Percentiles rank a stretch among this genome's conserved stretches.
Conservation (phyloP, 208 protist species). For the Sergeia podlipaevii region DNA sequence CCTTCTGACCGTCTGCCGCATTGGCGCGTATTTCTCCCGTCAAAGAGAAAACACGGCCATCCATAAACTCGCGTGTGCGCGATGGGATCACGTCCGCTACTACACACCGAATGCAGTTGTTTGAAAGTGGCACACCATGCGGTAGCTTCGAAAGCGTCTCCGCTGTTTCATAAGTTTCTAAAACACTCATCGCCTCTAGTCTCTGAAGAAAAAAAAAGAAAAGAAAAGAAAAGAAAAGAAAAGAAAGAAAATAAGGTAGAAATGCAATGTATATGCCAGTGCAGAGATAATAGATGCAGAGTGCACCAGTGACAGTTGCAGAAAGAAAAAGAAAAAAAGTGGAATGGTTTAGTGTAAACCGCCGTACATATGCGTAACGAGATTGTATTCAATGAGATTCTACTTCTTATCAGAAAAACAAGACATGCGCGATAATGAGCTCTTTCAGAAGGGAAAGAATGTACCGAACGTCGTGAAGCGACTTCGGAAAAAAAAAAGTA, state of each 20-base stretch:
- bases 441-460: too few relatives aligned
- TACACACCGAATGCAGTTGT: conserved; percentile 40
- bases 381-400: too few relatives aligned
- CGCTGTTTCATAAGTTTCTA: conserved; percentile 48
- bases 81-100: conserved; percentile 32
- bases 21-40: conserved; percentile 20
- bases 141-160: conserved; percentile 23
- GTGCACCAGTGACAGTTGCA: too few relatives aligned
- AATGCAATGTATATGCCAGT: conserved; percentile 9
- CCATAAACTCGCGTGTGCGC: conserved; percentile 47
- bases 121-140: conserved; percentile 14
- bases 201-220: neutral
- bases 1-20: neutral
- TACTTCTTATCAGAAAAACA: too few relatives aligned
- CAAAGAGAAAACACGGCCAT: conserved; percentile 51
- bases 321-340: too few relatives aligned
- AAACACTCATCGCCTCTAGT: conserved; percentile 1
- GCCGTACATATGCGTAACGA: too few relatives aligned
- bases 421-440: too few relatives aligned
- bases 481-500: too few relatives aligned
- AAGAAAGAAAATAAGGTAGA: neutral
- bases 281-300: too few relatives aligned
- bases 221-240: conserved; percentile 1
- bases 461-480: too few relatives aligned
- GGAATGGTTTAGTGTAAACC: too few relatives aligned